A percentile compares a stretch with the other conserved stretches of the same genome.
Conservation (phyloP, 495 filamentous ascomycete genomes). For the Platismatia glauca region DNA sequence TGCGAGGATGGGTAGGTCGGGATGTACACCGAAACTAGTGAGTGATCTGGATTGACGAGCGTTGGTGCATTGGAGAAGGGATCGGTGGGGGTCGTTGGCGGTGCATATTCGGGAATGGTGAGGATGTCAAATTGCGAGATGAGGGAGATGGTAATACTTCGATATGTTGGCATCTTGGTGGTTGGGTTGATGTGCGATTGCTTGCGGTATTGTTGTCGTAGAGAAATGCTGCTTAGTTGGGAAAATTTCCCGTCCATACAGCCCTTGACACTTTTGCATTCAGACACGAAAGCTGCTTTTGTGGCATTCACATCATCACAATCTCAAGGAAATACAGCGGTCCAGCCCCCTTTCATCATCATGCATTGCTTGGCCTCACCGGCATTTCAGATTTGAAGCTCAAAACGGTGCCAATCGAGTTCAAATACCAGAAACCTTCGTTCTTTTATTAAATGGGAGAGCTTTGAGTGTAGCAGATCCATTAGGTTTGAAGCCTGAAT, state of each 20-base stretch:
- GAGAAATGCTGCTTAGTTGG: not conserved
- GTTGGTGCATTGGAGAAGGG: conserved; percentile 20
- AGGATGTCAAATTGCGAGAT: conserved; percentile 19
- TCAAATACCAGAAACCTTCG: not conserved
- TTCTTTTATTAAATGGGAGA: not conserved
- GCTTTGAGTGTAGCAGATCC: not conserved
- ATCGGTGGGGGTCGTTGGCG: conserved; percentile 19
- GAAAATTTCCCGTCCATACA: not conserved
- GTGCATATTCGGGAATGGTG: conserved; percentile 21
- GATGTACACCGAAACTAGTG: conserved; percentile 27
- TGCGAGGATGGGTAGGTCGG: conserved; percentile 28
- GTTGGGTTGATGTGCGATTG: not conserved
- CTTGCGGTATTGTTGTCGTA: not conserved
- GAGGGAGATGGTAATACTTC: conserved; percentile 24
- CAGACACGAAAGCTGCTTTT: not conserved
- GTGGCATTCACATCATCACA: not conserved
- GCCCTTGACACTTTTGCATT: not conserved
- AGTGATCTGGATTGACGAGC: conserved; percentile 16
- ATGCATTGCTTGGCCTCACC: not conserved
- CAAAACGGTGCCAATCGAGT: too few species aligned
- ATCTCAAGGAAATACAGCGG: not conserved
- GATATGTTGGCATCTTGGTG: conserved; percentile 22
- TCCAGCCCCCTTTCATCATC: not conserved
- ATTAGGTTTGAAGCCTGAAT: not conserved
- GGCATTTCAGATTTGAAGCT: not conserved